Conservation (phyloP, 2,329 filamentous ascomycete genomes). For the Penicillium olsonii region DNA sequence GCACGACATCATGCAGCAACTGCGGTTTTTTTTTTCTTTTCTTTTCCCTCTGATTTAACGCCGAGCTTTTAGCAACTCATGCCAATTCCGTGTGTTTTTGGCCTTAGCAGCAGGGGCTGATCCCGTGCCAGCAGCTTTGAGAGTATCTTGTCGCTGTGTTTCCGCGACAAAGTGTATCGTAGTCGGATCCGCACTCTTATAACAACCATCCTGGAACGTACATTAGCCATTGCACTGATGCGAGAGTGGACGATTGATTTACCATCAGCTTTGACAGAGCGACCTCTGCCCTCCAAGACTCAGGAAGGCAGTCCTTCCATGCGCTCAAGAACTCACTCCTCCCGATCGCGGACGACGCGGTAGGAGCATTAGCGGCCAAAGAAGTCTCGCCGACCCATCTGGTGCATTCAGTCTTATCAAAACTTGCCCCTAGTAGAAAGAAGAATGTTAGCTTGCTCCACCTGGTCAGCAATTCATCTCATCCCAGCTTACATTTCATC, state of each 20-base stretch:
- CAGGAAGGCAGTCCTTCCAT: conserved; percentile 48
- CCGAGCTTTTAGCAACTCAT: conserved; percentile 44
- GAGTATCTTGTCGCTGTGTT: conserved; percentile 31
- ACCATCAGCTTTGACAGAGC: conserved; percentile 37
- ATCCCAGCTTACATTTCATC: conserved; percentile 40
- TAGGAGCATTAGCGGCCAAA: conserved; percentile 41
- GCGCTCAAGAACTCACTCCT: conserved; percentile 37
- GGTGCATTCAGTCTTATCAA: conserved; percentile 37
- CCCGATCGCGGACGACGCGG: conserved; percentile 29
- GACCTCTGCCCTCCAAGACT: conserved; percentile 42
- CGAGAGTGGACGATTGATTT: conserved; percentile 3
- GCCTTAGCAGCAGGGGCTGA: conserved; percentile 25
- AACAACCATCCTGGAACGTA: conserved; percentile 31
- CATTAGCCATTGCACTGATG: conserved; percentile 1
- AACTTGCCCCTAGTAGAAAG: conserved; percentile 42
- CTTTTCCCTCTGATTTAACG: conserved; percentile 30
- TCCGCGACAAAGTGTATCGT: conserved; percentile 39
- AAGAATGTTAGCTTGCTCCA: too few species aligned
- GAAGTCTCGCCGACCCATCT: conserved; percentile 44
- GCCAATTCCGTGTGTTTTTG: conserved; percentile 45
- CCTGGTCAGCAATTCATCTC: too few species aligned
- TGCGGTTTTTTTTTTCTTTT: not conserved
- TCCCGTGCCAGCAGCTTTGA: conserved; percentile 27
- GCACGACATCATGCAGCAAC: conserved; percentile 7
- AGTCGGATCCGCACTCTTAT: conserved; percentile 37